Base-by-base conservation (phyloP, 2,329 filamentous ascomycete genomes). In the Colletotrichum endophyticum region DNA sequence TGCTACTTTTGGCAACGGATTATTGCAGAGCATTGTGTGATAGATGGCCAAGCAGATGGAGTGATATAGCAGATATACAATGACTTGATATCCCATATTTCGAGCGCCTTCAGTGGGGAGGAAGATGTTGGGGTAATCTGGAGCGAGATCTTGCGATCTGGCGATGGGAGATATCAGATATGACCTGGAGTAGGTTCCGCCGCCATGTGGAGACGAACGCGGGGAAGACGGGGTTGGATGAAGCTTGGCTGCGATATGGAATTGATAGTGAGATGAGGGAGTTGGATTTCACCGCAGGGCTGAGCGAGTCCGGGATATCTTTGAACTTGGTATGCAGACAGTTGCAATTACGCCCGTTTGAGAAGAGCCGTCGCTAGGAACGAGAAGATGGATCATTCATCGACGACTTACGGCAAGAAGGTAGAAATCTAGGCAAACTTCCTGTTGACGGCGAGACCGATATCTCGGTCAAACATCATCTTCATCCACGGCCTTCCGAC, bases 171-270 rank as follows among this genome's bases (percentile, higher is more conserved):
- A 27, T 57, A 36, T 68, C 39, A 57, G 11, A 57, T 34, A 28
- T 68, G 66, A 27, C 6, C 19, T 22, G 16, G 13, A n/a, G 28
- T 1, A 8, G 39, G 28, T 32, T 57, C n/a, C n/a, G 34, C n/a
- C 13, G 25, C 30, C 34, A 8, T 68, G 49, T 68, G 28, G 66
- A 68, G 44, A 36, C 49, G n/a, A 56, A 7, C 44, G 66, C 66
- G 49, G 49, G 66, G 66, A 57, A 57, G 66, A 57, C 49, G 19
- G 44, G 44, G 66, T 13, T 8, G 19, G 19, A 22, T 13, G 44
- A 49, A 49, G 59, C 59, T 62, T 62, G 44, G 44, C n/a, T 57
- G 30, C 30, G 30, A 30, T 32, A 34, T 62, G 30, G 28, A 3
- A 8, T 8, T 62, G 6, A 25, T 34, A 3, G 28, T 13, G n/a